Base-by-base conservation (phyloP, 257 asterid species). In the Prunella vulgaris region DNA sequence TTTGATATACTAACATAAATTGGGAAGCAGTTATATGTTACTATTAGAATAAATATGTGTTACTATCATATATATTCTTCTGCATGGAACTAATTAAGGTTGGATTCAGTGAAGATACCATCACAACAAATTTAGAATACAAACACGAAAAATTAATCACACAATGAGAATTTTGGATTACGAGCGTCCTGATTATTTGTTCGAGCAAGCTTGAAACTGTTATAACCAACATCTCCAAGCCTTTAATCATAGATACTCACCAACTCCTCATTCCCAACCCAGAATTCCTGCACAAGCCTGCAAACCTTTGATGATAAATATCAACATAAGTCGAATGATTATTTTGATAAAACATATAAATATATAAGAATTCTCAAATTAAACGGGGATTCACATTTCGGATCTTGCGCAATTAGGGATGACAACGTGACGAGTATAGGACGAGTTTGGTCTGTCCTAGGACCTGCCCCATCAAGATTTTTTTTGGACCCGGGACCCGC, bases 131-230 rank as follows among this genome's bases (percentile, higher is more conserved):
- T 3, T 8, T 30, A 58, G 17, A 22, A 30, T 28, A 17, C 63
- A 22, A 10, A 37, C 13, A 37, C 46, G 10, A 10, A 9, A 37
- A 37, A 9, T 37, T 37, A 42, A 21, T 27, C 44, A 44, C 2
- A 30, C 7, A 60, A 62, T 13, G 8, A 33, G 22, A 42, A 71
- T 4, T 57, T 1, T 35, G 5, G 57, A 60, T 12, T 37, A 93
- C 99, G 97, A 63, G 90, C 99, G 15, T 97, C 99, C 0, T 97
- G 97, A 72, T 90, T 90, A 78, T 93, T 93, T 15, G 99, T 90
- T 52, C 99, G 76, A 5, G 93, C 96, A 67, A 93, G 95, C 84
- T 90, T 93, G 80, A 87, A 86, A 74, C 46, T 81, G 73, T 75
- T 69, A 72, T 93, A 93, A 32, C 99, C 97, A 44, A 97, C 99